A percentile compares a stretch with the other conserved stretches of the same genome.
Conservation (phyloP, 768 basidiomycete genomes). For the Mycena sanguinolenta region DNA sequence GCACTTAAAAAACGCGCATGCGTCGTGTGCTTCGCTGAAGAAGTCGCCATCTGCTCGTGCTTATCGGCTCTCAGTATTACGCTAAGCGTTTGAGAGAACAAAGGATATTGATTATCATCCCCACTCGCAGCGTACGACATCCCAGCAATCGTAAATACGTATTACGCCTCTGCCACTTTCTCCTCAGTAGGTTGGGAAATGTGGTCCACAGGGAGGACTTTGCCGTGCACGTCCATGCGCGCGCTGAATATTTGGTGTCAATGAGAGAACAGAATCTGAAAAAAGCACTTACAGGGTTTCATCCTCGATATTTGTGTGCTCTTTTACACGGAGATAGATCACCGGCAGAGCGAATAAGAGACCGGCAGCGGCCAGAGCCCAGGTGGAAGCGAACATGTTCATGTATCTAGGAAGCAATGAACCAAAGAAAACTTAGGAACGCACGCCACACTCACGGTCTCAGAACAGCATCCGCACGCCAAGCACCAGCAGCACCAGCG, state of each 20-base stretch:
- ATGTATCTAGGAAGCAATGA: constrained; percentile 59
- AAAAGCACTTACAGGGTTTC: constrained; percentile 61
- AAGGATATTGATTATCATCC: no score
- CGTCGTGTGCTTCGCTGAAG: no score
- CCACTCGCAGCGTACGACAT: not conserved
- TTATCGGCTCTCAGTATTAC: no score
- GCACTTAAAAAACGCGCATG: no score
- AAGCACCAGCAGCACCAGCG: constrained; percentile 79
- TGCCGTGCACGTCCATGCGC: constrained; percentile 59
- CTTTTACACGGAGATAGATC: constrained; percentile 67
- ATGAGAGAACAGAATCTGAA: constrained; percentile 5
- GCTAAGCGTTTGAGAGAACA: no score
- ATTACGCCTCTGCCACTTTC: constrained; percentile 18
- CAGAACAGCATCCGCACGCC: constrained; percentile 75
- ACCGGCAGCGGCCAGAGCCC: constrained; percentile 64
- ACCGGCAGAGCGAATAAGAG: constrained; percentile 66
- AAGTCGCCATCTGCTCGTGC: no score
- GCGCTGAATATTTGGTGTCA: constrained; percentile 41
- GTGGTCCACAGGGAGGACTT: constrained; percentile 39
- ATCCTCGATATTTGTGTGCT: constrained; percentile 65
- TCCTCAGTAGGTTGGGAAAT: not conserved
- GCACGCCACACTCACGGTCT: constrained; percentile 66
- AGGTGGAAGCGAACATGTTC: constrained; percentile 67
- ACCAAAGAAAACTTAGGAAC: constrained; percentile 6
- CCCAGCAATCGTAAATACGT: constrained; percentile 14